phyloP scores from a whole-genome alignment of 495 filamentous ascomycete genomes.

The Astrocystis sublimbata region DNA sequence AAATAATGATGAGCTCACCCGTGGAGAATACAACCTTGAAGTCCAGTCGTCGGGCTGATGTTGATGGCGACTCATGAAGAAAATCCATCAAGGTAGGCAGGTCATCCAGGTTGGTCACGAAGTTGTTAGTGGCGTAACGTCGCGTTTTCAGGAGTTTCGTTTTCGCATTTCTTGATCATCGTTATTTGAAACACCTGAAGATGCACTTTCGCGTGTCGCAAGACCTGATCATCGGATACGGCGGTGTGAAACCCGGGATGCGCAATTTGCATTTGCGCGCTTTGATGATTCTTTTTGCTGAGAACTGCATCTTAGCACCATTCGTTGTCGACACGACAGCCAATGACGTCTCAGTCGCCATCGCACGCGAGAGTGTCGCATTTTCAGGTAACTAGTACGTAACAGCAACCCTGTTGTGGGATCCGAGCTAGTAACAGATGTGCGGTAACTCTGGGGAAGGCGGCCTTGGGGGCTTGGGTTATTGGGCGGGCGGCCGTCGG shows the following conservation, averaged over 20 bases:
- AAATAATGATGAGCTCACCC: not conserved
- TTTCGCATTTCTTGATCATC: not conserved
- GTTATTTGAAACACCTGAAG: too few relatives aligned
- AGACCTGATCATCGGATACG: too few relatives aligned
- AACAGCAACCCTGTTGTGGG: not conserved
- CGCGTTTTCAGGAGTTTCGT: not conserved
- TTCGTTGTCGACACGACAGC: not conserved
- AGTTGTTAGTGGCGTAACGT: not conserved
- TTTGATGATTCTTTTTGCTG: not conserved
- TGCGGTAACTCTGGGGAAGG: not conserved
- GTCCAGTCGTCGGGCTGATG: not conserved
- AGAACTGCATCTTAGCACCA: not conserved
- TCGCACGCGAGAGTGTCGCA: slow-evolving; percentile 16
- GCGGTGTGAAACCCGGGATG: too few relatives aligned
- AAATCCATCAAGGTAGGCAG: not conserved
- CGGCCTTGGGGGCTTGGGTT: too few relatives aligned
- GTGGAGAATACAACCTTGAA: not conserved
- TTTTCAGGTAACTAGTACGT: slow-evolving; percentile 4
- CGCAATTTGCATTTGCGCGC: not conserved
- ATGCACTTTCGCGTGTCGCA: too few relatives aligned
- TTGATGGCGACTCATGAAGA: not conserved
- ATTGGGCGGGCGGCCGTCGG: not conserved
- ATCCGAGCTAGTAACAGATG: too few relatives aligned
- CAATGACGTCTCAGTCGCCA: slow-evolving; percentile 5
- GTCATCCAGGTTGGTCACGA: too few relatives aligned